Conservation (phyloP, 73 alveolate genomes). For the Paramecium tetraurelia region DNA sequence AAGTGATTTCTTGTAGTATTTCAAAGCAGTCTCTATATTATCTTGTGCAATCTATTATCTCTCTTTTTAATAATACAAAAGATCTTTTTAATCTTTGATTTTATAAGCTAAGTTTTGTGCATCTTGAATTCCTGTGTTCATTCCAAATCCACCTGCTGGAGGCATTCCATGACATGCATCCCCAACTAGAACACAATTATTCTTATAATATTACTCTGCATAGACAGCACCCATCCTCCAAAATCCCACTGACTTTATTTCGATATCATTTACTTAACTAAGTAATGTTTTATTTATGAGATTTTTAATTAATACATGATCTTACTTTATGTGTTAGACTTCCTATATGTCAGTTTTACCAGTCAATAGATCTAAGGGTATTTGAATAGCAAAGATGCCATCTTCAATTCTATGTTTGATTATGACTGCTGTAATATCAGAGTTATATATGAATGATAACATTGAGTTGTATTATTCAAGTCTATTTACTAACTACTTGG, state of each 20-base stretch:
- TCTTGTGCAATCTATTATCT: background rate
- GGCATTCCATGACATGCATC: constrained; percentile 80
- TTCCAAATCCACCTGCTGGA: constrained; percentile 80
- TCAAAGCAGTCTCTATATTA: background rate
- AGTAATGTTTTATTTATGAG: constrained; percentile 8
- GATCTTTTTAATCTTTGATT: background rate
- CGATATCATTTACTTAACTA: background rate
- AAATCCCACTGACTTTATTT: constrained; percentile 49
- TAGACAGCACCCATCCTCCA: constrained; percentile 75
- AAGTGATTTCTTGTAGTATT: background rate
- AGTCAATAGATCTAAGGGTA: constrained; percentile 72
- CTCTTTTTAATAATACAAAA: background rate
- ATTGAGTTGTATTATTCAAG: constrained; percentile 60
- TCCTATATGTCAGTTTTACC: constrained; percentile 50
- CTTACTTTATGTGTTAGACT: background rate
- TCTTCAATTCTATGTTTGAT: constrained; percentile 68
- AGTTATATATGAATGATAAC: constrained; percentile 72
- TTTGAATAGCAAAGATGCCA: constrained; percentile 69
- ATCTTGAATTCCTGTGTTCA: constrained; percentile 76
- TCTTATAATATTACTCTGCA: constrained; percentile 35
- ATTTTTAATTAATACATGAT: constrained; percentile 28
- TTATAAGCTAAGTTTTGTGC: constrained; percentile 67
- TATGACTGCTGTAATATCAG: constrained; percentile 67
- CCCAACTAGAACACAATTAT: constrained; percentile 58
- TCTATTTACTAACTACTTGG: constrained; percentile 26